These are phyloP conservation scores for Fusarium neocosmosporiellum DNA, from an alignment of 2,329 filamentous ascomycete species.

Conservation along the genomic window DNA sequence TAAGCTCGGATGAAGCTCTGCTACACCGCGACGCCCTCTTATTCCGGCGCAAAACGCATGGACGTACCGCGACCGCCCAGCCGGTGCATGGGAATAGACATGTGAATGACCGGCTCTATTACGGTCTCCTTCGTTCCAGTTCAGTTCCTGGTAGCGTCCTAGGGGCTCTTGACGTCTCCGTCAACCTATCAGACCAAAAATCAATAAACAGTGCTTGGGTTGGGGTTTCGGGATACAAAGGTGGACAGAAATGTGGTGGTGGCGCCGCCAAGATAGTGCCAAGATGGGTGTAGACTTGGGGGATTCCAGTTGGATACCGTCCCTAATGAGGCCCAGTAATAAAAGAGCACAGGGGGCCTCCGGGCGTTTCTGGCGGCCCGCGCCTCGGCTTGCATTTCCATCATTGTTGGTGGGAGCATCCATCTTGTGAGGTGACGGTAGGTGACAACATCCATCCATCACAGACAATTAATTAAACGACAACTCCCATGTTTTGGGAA, in stretches of 20 bases:
- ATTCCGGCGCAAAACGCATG: slow-evolving; percentile 26
- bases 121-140: background rate
- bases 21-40: slow-evolving; percentile 3
- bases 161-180: background rate
- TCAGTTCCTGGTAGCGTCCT: background rate
- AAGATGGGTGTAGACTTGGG: slow-evolving; percentile 17
- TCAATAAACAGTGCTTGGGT: background rate
- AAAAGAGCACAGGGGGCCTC: background rate
- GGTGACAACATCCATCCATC: background rate
- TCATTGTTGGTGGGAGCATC: background rate
- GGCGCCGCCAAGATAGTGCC: slow-evolving; percentile 30
- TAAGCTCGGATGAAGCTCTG: slow-evolving; percentile 6
- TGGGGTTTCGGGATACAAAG: background rate
- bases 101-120: slow-evolving; percentile 24
- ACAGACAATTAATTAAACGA: background rate
- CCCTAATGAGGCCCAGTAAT: background rate
- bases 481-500: background rate
- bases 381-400: background rate
- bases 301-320: background rate
- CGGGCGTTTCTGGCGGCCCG: background rate
- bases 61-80: slow-evolving; percentile 59
- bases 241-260: slow-evolving; percentile 3
- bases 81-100: slow-evolving; percentile 57
- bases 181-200: slow-evolving; percentile 4
- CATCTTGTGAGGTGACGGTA: background rate